phyloP scores from a whole-genome alignment of 2,329 filamentous ascomycete genomes.

The Epichloe scottii region DNA sequence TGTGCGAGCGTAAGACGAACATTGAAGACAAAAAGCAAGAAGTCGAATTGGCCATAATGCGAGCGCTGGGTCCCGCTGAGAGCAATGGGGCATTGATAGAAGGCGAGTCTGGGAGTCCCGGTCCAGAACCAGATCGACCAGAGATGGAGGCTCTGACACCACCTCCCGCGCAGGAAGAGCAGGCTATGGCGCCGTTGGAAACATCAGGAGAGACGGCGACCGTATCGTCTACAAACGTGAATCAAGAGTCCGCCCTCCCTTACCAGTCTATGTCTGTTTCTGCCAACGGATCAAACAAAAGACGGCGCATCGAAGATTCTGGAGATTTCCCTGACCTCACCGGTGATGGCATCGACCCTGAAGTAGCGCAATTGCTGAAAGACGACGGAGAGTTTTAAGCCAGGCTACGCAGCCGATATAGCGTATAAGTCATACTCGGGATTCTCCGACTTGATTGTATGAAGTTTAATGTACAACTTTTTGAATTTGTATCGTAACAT shows the following conservation, averaged over 20 bases:
- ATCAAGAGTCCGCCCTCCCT: conserved; percentile 27
- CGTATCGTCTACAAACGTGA: conserved; percentile 17
- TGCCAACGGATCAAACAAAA: conserved; percentile 43
- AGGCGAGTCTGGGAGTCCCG: conserved; percentile 31
- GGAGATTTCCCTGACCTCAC: conserved; percentile 43
- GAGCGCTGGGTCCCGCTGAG: conserved; percentile 56
- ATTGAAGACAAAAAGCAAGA: conserved; percentile 76
- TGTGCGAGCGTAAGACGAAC: conserved; percentile 53
- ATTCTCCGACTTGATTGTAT: too few relatives aligned
- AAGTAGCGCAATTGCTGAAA: conserved; percentile 43
- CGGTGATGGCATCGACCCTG: conserved; percentile 43
- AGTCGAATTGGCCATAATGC: conserved; percentile 85
- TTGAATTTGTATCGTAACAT: not conserved
- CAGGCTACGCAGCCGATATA: conserved; percentile 2
- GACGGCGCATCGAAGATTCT: conserved; percentile 38
- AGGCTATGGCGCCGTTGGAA: conserved; percentile 6
- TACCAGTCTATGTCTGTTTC: conserved; percentile 38
- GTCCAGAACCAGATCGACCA: conserved; percentile 56
- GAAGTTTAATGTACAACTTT: not conserved
- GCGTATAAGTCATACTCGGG: not conserved
- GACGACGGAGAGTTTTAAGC: conserved; percentile 18
- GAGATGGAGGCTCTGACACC: conserved; percentile 80
- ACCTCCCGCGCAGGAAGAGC: conserved; percentile 43
- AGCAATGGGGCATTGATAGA: conserved; percentile 35
- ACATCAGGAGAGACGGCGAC: conserved; percentile 8